Conservation (phyloP, 108 stramenopile genomes). For the Cyclostephanos tholiformis region DNA sequence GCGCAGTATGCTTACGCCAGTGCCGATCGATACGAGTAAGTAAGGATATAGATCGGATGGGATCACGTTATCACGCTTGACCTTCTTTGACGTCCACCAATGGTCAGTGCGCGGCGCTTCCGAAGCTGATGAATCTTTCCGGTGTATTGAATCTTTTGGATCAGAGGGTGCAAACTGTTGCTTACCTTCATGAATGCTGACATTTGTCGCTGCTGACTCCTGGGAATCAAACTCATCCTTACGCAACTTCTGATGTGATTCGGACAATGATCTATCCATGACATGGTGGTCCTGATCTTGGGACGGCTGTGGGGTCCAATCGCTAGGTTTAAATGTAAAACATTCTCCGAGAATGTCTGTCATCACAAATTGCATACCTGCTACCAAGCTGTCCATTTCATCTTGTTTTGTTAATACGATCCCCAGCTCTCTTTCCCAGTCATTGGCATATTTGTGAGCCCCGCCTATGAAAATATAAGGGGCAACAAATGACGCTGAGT, state of each 20-base stretch:
- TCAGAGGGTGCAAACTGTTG: neutral
- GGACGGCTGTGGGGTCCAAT: conserved; percentile 23
- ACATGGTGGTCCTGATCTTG: neutral
- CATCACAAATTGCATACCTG: conserved; percentile 97
- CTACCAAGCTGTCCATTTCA: conserved; percentile 94
- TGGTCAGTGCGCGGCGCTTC: conserved; percentile 56
- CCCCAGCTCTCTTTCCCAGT: conserved; percentile 83
- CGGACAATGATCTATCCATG: neutral
- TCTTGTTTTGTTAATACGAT: conserved; percentile 92
- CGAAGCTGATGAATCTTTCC: conserved; percentile 1
- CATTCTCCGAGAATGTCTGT: conserved; percentile 91
- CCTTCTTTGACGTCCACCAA: conserved; percentile 90
- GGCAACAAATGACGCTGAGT: conserved; percentile 4
- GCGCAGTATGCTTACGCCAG: conserved; percentile 93
- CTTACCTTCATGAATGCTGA: neutral
- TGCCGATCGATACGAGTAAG: conserved; percentile 96
- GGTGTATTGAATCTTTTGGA: conserved; percentile 20
- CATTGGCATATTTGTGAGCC: conserved; percentile 94
- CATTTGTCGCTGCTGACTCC: neutral
- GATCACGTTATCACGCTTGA: conserved; percentile 76
- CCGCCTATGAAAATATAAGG: conserved; percentile 88
- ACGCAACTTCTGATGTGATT: neutral
- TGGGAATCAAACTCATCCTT: neutral
- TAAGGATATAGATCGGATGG: conserved; percentile 85
- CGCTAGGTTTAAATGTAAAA: conserved; percentile 91